Evolutionary conservation across 148 eudicot genomes (phyloP).

Genomic region (Hydrangea macrophylla): DNA sequence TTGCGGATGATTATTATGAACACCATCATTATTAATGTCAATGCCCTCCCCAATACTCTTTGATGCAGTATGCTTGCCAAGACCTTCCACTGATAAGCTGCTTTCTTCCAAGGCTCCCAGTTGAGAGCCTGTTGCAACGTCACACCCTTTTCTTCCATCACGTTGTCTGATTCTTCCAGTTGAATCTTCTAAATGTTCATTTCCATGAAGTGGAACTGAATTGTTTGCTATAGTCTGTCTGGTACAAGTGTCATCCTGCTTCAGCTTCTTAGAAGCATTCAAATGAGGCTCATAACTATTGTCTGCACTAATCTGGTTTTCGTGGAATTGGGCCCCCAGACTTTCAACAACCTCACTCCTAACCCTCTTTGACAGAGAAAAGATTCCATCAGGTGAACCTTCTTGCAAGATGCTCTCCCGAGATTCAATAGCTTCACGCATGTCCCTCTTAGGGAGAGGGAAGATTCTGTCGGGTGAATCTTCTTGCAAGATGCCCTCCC

Average conservation of each 20-base stretch:
- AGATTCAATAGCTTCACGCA: slow-evolving; percentile 15
- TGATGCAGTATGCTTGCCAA: slow-evolving; percentile 7
- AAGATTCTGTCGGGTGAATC: no score
- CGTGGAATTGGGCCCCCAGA: slow-evolving; percentile 8
- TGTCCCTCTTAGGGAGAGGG: slow-evolving; percentile 28
- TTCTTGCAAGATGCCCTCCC: no score
- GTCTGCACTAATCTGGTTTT: slow-evolving; percentile 12
- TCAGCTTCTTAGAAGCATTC: slow-evolving; percentile 38
- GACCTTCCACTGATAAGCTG: background rate
- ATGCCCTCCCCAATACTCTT: background rate
- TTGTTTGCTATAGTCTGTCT: slow-evolving; percentile 16
- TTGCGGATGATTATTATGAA: slow-evolving; percentile 6
- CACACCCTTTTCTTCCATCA: slow-evolving; percentile 10
- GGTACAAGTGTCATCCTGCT: slow-evolving; percentile 20
- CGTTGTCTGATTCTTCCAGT: background rate
- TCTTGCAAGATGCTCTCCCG: no score
- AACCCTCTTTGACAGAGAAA: no score
- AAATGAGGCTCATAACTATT: slow-evolving; percentile 17
- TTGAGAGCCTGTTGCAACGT: slow-evolving; percentile 11
- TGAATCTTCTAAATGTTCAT: slow-evolving; percentile 14
- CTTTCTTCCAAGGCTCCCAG: slow-evolving; percentile 11
- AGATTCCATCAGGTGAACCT: no score
- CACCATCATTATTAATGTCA: slow-evolving; percentile 13
- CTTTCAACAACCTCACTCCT: slow-evolving; percentile 17
- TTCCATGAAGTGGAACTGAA: slow-evolving; percentile 18